phyloP scores from a whole-genome alignment of 2,329 filamentous ascomycete genomes.

The Talaromyces islandicus region DNA sequence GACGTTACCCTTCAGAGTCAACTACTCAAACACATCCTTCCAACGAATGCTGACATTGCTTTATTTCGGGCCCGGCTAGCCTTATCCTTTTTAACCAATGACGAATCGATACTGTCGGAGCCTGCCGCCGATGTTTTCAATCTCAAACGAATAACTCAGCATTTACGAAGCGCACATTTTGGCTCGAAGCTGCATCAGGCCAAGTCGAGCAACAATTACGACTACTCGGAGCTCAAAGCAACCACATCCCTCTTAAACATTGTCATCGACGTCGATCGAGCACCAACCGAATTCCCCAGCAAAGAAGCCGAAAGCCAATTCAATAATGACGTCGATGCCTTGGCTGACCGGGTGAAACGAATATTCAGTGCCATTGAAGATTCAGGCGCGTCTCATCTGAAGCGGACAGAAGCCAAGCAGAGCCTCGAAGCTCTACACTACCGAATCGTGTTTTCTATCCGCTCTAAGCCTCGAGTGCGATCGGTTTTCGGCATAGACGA shows the following conservation, averaged over 20 bases:
- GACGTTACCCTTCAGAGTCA: conserved; percentile 34
- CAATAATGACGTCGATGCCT: conserved; percentile 63
- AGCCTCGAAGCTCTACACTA: conserved; percentile 68
- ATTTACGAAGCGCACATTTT: conserved; percentile 27
- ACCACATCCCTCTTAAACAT: conserved; percentile 66
- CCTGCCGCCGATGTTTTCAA: conserved; percentile 21
- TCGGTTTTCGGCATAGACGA: conserved; percentile 28
- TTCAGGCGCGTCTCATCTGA: conserved; percentile 65
- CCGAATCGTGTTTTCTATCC: conserved; percentile 64
- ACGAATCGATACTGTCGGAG: conserved; percentile 21
- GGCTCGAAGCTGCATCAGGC: conserved; percentile 22
- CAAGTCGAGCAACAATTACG: conserved; percentile 22
- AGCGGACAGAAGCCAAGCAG: conserved; percentile 70
- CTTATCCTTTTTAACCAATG: conserved; percentile 27
- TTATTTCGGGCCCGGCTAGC: conserved; percentile 37
- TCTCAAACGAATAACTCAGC: conserved; percentile 22
- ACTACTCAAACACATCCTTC: conserved; percentile 35
- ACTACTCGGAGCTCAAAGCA: conserved; percentile 65
- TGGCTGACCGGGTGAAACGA: conserved; percentile 54
- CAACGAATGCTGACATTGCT: conserved; percentile 30
- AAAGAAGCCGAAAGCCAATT: conserved; percentile 47
- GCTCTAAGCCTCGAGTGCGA: conserved; percentile 54
- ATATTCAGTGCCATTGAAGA: conserved; percentile 62
- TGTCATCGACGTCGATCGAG: conserved; percentile 61
- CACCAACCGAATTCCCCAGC: conserved; percentile 24